Conservation (phyloP, 768 basidiomycete genomes). For the Kwoniella bestiolae region DNA sequence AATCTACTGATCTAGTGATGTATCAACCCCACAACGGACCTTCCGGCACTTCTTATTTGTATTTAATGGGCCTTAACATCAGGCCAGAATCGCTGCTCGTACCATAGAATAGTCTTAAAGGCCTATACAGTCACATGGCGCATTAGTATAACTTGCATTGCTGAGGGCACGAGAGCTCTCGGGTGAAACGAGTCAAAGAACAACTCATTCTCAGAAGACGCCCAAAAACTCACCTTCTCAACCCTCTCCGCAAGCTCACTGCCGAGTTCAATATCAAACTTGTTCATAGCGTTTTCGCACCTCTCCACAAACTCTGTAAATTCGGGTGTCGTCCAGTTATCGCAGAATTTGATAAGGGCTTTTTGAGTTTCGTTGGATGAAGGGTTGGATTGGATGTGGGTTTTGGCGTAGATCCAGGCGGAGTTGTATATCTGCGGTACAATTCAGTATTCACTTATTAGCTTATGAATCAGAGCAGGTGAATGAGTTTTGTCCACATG, state of each 20-base stretch:
- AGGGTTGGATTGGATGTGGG: slow-evolving; percentile 5
- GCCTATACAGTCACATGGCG: no score
- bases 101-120: slow-evolving; percentile 24
- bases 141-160: no score
- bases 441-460: no score
- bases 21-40: no score
- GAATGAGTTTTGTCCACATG: no score
- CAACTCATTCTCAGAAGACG: no score
- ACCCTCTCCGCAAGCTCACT: slow-evolving; percentile 19
- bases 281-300: slow-evolving; percentile 41
- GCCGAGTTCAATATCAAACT: slow-evolving; percentile 46
- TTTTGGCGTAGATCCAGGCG: slow-evolving; percentile 66
- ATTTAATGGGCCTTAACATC: slow-evolving; percentile 1
- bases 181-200: no score
- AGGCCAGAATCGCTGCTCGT: slow-evolving; percentile 42
- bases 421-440: slow-evolving; percentile 77
- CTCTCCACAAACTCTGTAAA: slow-evolving; percentile 52
- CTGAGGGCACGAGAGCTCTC: no score
- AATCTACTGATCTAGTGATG: slow-evolving; percentile 1
- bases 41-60: no score
- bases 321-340: slow-evolving; percentile 65
- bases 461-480: no score
- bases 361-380: slow-evolving; percentile 19
- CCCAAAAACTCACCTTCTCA: slow-evolving; percentile 37
- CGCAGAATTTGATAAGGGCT: slow-evolving; percentile 62